These are phyloP conservation scores for Colletotrichum sp. DNA, from an alignment of 2,329 filamentous ascomycete genomes.

Conservation along the genomic window DNA sequence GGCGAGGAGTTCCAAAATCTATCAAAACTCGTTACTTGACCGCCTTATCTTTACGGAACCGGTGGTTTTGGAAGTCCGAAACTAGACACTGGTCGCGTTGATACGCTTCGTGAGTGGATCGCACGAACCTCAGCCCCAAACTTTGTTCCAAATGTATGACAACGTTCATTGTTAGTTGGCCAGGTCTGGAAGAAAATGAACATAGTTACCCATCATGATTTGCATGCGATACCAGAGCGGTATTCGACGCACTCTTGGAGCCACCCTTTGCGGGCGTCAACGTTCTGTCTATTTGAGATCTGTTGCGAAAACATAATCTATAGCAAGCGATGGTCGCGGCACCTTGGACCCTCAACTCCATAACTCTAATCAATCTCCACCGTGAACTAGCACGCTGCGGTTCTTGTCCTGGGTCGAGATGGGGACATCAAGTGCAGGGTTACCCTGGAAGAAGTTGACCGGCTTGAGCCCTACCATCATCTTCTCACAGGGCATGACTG, in stretches of 20 bases:
- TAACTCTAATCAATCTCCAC: background rate
- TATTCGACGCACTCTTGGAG: background rate
- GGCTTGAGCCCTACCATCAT: slow-evolving; percentile 57
- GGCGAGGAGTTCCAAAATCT: background rate
- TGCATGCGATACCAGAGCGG: background rate
- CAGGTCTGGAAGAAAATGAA: background rate
- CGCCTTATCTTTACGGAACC: background rate
- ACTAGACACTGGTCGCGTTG: background rate
- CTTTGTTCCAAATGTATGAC: background rate
- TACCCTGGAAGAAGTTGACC: slow-evolving; percentile 57
- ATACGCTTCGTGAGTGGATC: background rate
- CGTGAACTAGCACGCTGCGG: slow-evolving; percentile 33
- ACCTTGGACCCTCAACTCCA: background rate
- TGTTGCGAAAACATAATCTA: background rate
- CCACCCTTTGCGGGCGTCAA: background rate
- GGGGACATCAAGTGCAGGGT: slow-evolving; percentile 56
- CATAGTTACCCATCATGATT: background rate
- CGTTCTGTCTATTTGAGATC: rapidly evolving
- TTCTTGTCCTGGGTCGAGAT: slow-evolving; percentile 40
- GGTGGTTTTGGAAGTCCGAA: background rate
- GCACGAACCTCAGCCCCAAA: background rate
- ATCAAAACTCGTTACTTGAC: background rate
- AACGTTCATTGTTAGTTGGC: background rate
- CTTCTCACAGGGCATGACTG: slow-evolving; percentile 70
- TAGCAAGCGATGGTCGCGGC: background rate